phyloP scores from a whole-genome alignment of 2,329 filamentous ascomycete genomes.

The Alternaria postmessia region DNA sequence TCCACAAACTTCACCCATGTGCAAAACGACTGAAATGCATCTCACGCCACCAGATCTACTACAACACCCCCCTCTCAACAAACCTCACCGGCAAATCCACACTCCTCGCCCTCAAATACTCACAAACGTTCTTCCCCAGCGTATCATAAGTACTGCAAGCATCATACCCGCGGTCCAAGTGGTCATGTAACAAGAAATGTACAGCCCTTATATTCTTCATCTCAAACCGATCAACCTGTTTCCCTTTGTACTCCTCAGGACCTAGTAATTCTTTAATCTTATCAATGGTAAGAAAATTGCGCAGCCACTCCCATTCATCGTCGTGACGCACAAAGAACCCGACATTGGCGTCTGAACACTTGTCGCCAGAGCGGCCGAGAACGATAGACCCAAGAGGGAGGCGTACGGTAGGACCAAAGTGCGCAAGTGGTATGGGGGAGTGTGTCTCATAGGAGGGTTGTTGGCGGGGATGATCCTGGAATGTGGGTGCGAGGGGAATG shows the following conservation, averaged over 20 bases:
- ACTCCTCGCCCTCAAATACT: slow-evolving; percentile 57
- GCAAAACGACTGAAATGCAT: neutral
- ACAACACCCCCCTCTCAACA: slow-evolving; percentile 46
- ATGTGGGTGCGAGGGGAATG: slow-evolving; percentile 28
- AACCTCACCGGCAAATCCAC: slow-evolving; percentile 57
- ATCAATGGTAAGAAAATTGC: slow-evolving; percentile 35
- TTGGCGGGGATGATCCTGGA: slow-evolving; percentile 33
- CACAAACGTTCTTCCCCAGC: slow-evolving; percentile 57
- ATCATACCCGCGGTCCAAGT: slow-evolving; percentile 56
- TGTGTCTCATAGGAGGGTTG: slow-evolving; percentile 46
- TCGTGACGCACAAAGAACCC: slow-evolving; percentile 43
- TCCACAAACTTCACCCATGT: neutral
- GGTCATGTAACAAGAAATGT: slow-evolving; percentile 57
- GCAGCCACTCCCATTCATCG: slow-evolving; percentile 46
- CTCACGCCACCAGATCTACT: neutral
- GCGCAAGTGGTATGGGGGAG: slow-evolving; percentile 31
- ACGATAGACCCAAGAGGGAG: slow-evolving; percentile 51
- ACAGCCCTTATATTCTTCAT: slow-evolving; percentile 51
- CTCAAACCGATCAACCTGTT: slow-evolving; percentile 51
- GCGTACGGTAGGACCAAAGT: slow-evolving; percentile 48
- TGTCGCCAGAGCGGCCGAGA: slow-evolving; percentile 46
- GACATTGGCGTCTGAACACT: slow-evolving; percentile 43
- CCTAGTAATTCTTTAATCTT: slow-evolving; percentile 39
- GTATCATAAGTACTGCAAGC: slow-evolving; percentile 56
- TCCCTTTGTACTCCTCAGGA: slow-evolving; percentile 40